Conservation (phyloP, 495 filamentous ascomycete species). For the Bacidia rubella region DNA sequence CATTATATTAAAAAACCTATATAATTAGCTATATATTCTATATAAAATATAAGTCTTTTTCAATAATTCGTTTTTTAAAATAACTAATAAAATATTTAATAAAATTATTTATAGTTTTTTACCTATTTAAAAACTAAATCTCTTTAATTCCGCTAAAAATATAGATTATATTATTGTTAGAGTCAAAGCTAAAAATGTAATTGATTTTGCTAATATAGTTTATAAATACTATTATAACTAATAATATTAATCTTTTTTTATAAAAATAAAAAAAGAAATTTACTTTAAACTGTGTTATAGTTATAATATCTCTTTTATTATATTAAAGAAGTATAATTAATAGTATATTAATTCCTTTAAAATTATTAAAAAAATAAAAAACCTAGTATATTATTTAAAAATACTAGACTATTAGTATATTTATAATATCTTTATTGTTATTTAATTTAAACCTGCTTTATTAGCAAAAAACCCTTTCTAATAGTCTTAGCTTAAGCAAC, state of each 20-base stretch:
- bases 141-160: background rate
- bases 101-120: background rate
- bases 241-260: conserved; percentile 3
- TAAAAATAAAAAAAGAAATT: background rate
- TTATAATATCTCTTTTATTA: conserved; percentile 2
- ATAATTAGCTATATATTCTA: background rate
- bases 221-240: conserved; percentile 9
- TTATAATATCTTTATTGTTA: conserved; percentile 2
- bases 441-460: background rate
- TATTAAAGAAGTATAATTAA: background rate
- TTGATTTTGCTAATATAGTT: conserved; percentile 2
- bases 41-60: background rate
- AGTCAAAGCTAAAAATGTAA: background rate
- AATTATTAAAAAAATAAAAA: conserved; percentile 4
- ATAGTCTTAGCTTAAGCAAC: background rate
- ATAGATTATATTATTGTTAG: background rate
- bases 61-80: background rate
- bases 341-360: conserved; percentile 6
- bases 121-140: background rate
- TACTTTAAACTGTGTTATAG: background rate
- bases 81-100: conserved; percentile 1
- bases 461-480: background rate
- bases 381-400: background rate
- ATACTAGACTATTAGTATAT: background rate
- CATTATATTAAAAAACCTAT: background rate